Percentiles rank a stretch among this genome's conserved stretches.
Conservation (phyloP, 179 eudicot species). For the Heliamphora ciliata region DNA sequence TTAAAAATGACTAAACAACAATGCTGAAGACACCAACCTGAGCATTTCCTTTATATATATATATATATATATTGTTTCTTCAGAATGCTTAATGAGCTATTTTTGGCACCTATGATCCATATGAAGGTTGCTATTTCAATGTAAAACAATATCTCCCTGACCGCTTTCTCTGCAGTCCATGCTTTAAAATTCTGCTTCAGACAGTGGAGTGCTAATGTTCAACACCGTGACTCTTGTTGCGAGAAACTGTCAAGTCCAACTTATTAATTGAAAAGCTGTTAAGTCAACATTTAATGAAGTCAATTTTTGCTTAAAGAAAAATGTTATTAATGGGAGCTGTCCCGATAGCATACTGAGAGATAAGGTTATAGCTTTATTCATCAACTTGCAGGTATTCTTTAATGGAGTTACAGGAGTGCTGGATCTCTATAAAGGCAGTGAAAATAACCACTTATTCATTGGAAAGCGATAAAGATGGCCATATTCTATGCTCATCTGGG, state of each 20-base stretch:
- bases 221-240: neutral
- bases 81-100: neutral
- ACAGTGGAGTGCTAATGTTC: neutral
- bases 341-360: neutral
- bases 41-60: neutral
- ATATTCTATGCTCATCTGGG: slow-evolving; percentile 43
- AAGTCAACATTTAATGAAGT: neutral
- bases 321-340: neutral
- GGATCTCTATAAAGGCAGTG: slow-evolving; percentile 36
- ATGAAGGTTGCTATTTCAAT: neutral
- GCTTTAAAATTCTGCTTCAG: neutral
- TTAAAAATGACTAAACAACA: neutral
- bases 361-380: slow-evolving; percentile 1
- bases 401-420: slow-evolving; percentile 32
- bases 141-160: neutral
- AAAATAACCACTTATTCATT: slow-evolving; percentile 30
- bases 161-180: neutral
- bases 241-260: neutral
- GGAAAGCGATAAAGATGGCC: slow-evolving; percentile 28
- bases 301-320: neutral
- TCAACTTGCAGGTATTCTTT: slow-evolving; percentile 41
- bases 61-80: neutral
- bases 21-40: too few species aligned
- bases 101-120: neutral
- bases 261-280: neutral